phyloP scores from a whole-genome alignment of 768 basidiomycete genomes.

The Hygrocybe punicea region DNA sequence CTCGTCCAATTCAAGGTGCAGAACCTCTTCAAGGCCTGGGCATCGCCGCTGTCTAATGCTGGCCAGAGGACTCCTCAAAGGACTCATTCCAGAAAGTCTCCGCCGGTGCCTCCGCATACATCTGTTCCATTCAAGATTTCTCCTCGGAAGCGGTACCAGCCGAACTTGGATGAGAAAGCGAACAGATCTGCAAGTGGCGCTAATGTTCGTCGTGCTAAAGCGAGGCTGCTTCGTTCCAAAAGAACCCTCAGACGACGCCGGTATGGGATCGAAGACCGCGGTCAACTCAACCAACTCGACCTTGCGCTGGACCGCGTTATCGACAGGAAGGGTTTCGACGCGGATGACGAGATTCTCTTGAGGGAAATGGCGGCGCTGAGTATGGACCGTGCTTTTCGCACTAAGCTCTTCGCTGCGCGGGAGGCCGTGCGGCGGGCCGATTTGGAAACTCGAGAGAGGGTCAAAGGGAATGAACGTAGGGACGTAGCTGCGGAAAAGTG shows the following conservation, averaged over 20 bases:
- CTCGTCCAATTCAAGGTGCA: too few species aligned
- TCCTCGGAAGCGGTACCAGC: background rate
- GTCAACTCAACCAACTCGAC: background rate
- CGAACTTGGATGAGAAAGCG: background rate
- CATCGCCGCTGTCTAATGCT: too few species aligned
- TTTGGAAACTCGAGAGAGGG: background rate
- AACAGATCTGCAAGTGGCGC: background rate
- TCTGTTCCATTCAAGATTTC: background rate
- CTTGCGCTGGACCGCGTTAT: background rate
- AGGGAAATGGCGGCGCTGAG: conserved; percentile 2
- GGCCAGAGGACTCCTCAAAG: too few species aligned
- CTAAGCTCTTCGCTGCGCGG: conserved; percentile 1
- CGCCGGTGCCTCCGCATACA: background rate
- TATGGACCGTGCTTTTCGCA: background rate
- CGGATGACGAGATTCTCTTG: conserved; percentile 4
- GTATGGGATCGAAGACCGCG: background rate
- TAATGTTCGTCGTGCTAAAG: background rate
- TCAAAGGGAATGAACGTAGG: background rate
- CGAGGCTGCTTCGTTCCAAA: background rate
- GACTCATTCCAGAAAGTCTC: background rate
- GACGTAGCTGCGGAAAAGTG: background rate
- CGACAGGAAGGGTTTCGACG: background rate
- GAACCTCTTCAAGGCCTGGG: too few species aligned
- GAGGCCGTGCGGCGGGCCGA: background rate
- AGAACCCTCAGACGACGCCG: background rate